A percentile compares a stretch with the other conserved stretches of the same genome.
These are phyloP conservation scores for Pyrenula aspistea DNA, from an alignment of 495 filamentous ascomycete genomes.

Conservation along the genomic window DNA sequence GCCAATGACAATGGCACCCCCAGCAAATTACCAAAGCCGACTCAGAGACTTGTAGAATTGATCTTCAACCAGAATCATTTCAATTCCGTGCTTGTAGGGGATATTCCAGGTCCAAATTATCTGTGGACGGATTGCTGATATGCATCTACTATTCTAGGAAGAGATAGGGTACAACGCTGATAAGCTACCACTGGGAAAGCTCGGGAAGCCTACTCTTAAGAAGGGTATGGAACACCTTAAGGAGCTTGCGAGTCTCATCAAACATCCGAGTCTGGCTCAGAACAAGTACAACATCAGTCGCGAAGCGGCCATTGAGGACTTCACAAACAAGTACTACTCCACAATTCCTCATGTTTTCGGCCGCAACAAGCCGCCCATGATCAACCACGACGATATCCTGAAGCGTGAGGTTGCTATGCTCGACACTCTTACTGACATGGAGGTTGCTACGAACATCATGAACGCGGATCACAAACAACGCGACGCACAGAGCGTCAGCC, in stretches of 20 bases:
- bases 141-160: too few species aligned
- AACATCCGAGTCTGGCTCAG: constrained; percentile 30
- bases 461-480: constrained; percentile 40
- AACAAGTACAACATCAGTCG: constrained; percentile 30
- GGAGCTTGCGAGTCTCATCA: constrained; percentile 53
- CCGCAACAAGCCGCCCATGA: constrained; percentile 55
- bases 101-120: too few species aligned
- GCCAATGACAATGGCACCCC: constrained; percentile 20
- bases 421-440: constrained; percentile 70
- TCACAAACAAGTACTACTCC: constrained; percentile 69
- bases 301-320: constrained; percentile 32
- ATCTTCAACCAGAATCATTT: constrained; percentile 73
- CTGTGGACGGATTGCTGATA: too few species aligned
- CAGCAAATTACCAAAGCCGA: constrained; percentile 41
- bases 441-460: constrained; percentile 67
- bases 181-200: constrained; percentile 73
- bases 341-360: constrained; percentile 76
- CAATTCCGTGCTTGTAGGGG: constrained; percentile 49
- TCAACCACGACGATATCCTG: constrained; percentile 38
- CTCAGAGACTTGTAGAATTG: constrained; percentile 59
- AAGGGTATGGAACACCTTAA: constrained; percentile 63
- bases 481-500: constrained; percentile 36
- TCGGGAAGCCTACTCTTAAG: constrained; percentile 62
- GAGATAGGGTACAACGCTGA: constrained; percentile 62
- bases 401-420: constrained; percentile 67